Conservation (phyloP, 2,329 filamentous ascomycete genomes). For the Lasiodiplodia sp. region DNA sequence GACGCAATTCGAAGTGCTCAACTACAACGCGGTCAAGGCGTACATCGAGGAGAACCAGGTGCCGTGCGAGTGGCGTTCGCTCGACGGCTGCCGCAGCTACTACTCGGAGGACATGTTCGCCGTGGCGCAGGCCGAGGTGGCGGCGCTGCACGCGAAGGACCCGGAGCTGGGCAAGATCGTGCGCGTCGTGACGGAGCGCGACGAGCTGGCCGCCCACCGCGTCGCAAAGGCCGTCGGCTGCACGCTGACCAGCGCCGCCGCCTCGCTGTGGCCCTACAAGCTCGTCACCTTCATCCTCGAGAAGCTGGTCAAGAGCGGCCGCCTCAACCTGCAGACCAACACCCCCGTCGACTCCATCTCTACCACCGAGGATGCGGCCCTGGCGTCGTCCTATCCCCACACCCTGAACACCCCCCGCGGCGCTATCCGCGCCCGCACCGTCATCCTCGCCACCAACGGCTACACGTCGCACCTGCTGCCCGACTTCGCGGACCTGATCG, state of each 20-base stretch:
- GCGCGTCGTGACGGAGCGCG: slow-evolving; percentile 48
- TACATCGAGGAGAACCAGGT: slow-evolving; percentile 66
- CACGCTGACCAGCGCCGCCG: slow-evolving; percentile 70
- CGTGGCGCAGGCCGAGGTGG: slow-evolving; percentile 60
- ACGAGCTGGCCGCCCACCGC: slow-evolving; percentile 60
- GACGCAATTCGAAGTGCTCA: slow-evolving; percentile 75
- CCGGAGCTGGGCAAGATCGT: slow-evolving; percentile 63
- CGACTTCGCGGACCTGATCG: slow-evolving; percentile 71
- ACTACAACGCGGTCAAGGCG: slow-evolving; percentile 66
- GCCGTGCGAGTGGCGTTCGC: slow-evolving; percentile 72
- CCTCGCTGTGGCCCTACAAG: slow-evolving; percentile 84
- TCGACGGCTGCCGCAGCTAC: slow-evolving; percentile 70
- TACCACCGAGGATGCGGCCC: slow-evolving; percentile 35
- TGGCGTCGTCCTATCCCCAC: slow-evolving; percentile 26
- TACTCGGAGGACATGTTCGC: slow-evolving; percentile 64
- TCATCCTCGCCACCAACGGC: slow-evolving; percentile 83
- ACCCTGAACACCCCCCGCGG: slow-evolving; percentile 73
- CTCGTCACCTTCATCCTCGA: slow-evolving; percentile 77
- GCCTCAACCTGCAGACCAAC: slow-evolving; percentile 77
- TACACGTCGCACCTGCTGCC: slow-evolving; percentile 82
- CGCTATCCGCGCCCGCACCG: slow-evolving; percentile 65
- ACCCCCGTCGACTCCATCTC: slow-evolving; percentile 64
- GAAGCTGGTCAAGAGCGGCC: slow-evolving; percentile 56
- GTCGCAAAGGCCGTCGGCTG: slow-evolving; percentile 60
- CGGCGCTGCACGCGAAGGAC: slow-evolving; percentile 56